Percentiles rank a stretch among this genome's conserved stretches.
Conservation (phyloP, 2,329 filamentous ascomycete genomes). For the Colletotrichum karsti region DNA sequence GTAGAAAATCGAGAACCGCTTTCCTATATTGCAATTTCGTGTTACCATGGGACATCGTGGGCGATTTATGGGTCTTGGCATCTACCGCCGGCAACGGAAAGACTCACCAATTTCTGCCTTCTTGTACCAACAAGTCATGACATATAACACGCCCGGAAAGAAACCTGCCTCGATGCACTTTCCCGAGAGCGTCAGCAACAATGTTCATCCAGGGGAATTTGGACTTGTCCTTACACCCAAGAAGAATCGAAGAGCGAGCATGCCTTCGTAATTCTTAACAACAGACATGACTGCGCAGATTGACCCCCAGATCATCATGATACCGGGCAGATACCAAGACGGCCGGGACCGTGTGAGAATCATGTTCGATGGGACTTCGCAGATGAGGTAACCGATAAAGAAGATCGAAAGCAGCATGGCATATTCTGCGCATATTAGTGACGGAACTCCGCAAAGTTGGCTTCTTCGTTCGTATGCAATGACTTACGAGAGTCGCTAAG, state of each 20-base stretch:
- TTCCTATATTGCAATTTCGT: conserved; percentile 40
- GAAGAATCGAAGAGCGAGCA: conserved; percentile 51
- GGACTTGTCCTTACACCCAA: background rate
- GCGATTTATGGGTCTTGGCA: background rate
- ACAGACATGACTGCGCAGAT: conserved; percentile 57
- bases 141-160: conserved; percentile 53
- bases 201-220: too few species aligned
- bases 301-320: conserved; percentile 62
- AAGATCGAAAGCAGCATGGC: conserved; percentile 60
- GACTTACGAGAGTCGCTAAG: conserved; percentile 44
- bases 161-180: conserved; percentile 44
- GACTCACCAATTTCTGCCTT: conserved; percentile 44
- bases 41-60: background rate
- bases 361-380: conserved; percentile 62
- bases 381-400: conserved; percentile 60
- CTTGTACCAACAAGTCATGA: conserved; percentile 62
- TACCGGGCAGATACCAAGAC: conserved; percentile 54
- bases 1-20: conserved; percentile 60
- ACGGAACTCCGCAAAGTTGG: too few species aligned
- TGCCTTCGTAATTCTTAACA: conserved; percentile 51
- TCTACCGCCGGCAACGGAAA: background rate
- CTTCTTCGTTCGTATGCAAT: too few species aligned
- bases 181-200: too few species aligned
- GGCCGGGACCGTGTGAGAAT: conserved; percentile 55
- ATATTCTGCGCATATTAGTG: conserved; percentile 44